These are phyloP conservation scores for Pycnococcus provasolii DNA, from an alignment of 139 green algal genomes.

Conservation along the genomic window DNA sequence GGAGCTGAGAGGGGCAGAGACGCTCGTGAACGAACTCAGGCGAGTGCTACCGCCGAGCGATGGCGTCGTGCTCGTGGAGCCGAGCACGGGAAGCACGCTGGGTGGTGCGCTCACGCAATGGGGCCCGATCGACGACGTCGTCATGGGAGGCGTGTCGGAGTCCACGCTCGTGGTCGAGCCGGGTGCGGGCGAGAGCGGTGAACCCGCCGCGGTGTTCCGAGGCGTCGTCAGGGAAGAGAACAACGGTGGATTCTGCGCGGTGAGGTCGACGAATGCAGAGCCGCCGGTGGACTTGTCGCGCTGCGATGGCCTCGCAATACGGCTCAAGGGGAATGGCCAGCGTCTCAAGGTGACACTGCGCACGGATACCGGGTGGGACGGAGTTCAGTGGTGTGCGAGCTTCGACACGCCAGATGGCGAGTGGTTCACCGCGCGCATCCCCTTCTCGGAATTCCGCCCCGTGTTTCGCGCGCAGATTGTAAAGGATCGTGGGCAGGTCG, in stretches of 20 bases:
- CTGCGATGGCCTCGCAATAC: slow-evolving; percentile 54
- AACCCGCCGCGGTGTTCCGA: slow-evolving; percentile 39
- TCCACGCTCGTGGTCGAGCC: slow-evolving; percentile 39
- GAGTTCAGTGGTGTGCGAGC: slow-evolving; percentile 61
- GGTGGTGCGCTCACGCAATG: slow-evolving; percentile 26
- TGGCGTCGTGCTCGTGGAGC: too few relatives aligned
- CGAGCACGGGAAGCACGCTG: too few relatives aligned
- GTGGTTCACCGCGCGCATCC: slow-evolving; percentile 64
- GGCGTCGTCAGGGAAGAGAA: slow-evolving; percentile 65
- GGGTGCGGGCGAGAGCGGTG: slow-evolving; percentile 50
- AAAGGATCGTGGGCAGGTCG: slow-evolving; percentile 34
- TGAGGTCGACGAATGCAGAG: slow-evolving; percentile 62
- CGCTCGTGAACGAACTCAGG: too few relatives aligned
- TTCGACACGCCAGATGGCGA: slow-evolving; percentile 60
- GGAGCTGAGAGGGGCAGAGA: not conserved
- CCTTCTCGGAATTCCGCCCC: slow-evolving; percentile 66
- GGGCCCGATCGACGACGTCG: slow-evolving; percentile 82
- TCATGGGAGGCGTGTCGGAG: slow-evolving; percentile 76
- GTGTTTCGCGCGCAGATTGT: slow-evolving; percentile 65
- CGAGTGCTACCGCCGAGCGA: too few relatives aligned
- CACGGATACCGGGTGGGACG: slow-evolving; percentile 66
- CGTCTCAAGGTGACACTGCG: slow-evolving; percentile 82
- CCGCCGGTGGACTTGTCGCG: slow-evolving; percentile 56
- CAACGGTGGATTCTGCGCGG: slow-evolving; percentile 65
- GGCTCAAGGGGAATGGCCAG: slow-evolving; percentile 47